phyloP scores from a whole-genome alignment of 352 stramenopile species.

The Globisporangium megalacanthum region DNA sequence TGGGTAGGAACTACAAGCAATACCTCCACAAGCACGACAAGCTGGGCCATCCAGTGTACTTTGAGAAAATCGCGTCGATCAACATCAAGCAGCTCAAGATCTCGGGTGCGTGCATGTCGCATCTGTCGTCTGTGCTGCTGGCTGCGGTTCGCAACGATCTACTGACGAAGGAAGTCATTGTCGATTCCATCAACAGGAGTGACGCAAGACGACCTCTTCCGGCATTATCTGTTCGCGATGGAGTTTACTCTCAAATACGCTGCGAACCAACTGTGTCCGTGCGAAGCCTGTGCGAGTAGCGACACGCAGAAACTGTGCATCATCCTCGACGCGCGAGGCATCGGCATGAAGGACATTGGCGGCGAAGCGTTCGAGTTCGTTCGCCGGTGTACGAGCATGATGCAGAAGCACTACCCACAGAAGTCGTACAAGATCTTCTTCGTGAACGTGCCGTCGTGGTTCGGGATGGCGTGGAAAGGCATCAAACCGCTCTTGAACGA shows the following conservation, averaged over 20 bases:
- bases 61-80: slow-evolving; percentile 76
- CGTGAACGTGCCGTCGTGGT: slow-evolving; percentile 89
- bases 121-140: not conserved
- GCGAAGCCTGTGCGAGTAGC: slow-evolving; percentile 46
- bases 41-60: slow-evolving; percentile 72
- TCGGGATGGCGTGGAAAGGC: slow-evolving; percentile 88
- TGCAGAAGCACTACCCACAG: slow-evolving; percentile 86
- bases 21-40: slow-evolving; percentile 80
- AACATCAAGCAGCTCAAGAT: slow-evolving; percentile 79
- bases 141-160: not conserved
- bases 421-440: slow-evolving; percentile 90
- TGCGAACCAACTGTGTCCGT: slow-evolving; percentile 47
- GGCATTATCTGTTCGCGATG: slow-evolving; percentile 82
- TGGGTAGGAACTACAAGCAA: slow-evolving; percentile 70
- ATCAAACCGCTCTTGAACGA: slow-evolving; percentile 87
- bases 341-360: slow-evolving; percentile 73
- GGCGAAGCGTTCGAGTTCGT: slow-evolving; percentile 83
- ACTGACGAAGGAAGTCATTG: not conserved
- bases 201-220: slow-evolving; percentile 61
- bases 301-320: slow-evolving; percentile 74
- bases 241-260: slow-evolving; percentile 82
- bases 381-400: slow-evolving; percentile 68
- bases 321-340: slow-evolving; percentile 62
- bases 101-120: slow-evolving; percentile 14
- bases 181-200: slow-evolving; percentile 20